Conservation (phyloP, 139 green algal species). For the Chlamydomonas asymmetrica region DNA sequence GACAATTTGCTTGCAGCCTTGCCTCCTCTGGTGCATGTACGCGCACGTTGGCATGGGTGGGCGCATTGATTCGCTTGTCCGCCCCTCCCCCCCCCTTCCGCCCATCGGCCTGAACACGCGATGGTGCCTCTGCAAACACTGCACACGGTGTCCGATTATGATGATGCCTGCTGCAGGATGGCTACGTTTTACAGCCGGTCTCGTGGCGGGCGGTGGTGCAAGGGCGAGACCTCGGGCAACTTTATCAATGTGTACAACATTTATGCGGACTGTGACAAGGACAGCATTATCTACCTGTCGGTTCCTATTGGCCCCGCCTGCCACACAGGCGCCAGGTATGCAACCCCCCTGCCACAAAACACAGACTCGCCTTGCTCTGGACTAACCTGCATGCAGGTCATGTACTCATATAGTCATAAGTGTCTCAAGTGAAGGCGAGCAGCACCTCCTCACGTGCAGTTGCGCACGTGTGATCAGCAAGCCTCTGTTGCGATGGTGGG, state of each 20-base stretch:
- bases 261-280: slow-evolving; percentile 88
- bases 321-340: slow-evolving; percentile 84
- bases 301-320: slow-evolving; percentile 88
- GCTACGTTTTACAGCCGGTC: slow-evolving; percentile 96
- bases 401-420: too few relatives aligned
- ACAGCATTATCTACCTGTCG: slow-evolving; percentile 93
- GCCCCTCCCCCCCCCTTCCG: not conserved
- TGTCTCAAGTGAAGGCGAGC: too few relatives aligned
- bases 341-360: not conserved
- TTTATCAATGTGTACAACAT: slow-evolving; percentile 84
- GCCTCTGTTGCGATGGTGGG: too few relatives aligned
- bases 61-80: too few relatives aligned
- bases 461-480: too few relatives aligned
- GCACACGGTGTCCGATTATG: not conserved
- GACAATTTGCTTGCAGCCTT: not conserved
- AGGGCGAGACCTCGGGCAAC: slow-evolving; percentile 94
- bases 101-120: too few relatives aligned
- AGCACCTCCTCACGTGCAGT: too few relatives aligned
- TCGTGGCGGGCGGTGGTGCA: slow-evolving; percentile 92
- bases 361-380: not conserved
- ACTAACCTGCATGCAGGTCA: not conserved
- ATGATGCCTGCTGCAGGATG: slow-evolving; percentile 48
- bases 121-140: not conserved
- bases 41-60: not conserved
- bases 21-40: not conserved